Conservation (phyloP, 208 protist genomes). For the Leishmania tarentolae region DNA sequence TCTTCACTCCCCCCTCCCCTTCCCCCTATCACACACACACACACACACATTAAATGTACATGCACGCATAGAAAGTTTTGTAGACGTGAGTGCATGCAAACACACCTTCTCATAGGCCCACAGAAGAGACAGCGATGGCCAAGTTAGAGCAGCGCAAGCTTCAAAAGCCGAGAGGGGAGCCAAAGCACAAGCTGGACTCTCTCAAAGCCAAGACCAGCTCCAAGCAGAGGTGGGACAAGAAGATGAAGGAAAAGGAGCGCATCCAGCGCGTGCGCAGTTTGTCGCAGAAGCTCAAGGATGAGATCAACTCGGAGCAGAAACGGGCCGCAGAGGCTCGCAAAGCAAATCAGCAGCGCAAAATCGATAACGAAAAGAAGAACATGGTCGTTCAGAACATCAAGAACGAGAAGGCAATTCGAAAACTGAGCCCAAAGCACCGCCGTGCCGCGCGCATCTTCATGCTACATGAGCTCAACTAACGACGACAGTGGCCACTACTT, state of each 20-base stretch:
- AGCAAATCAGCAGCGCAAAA: conserved; percentile 79
- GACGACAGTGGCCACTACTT: background rate
- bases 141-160: conserved; percentile 72
- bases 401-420: conserved; percentile 88
- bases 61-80: background rate
- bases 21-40: background rate
- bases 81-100: background rate
- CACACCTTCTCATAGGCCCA: background rate
- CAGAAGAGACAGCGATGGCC: conserved; percentile 36
- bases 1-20: background rate
- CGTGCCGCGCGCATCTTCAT: conserved; percentile 87
- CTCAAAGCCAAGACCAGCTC: conserved; percentile 46
- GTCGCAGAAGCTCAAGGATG: conserved; percentile 74
- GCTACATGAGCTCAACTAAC: conserved; percentile 81
- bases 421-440: conserved; percentile 90
- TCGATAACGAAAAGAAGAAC: conserved; percentile 89
- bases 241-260: conserved; percentile 78
- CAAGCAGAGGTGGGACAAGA: conserved; percentile 77
- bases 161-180: conserved; percentile 52
- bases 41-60: background rate
- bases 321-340: conserved; percentile 75
- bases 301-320: conserved; percentile 85
- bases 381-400: conserved; percentile 93
- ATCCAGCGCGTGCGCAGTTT: conserved; percentile 62
- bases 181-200: conserved; percentile 51